A percentile compares a stretch with the other conserved stretches of the same genome.
phyloP scores from a whole-genome alignment of 129 eudicot species.

The Flaveria linearis region DNA sequence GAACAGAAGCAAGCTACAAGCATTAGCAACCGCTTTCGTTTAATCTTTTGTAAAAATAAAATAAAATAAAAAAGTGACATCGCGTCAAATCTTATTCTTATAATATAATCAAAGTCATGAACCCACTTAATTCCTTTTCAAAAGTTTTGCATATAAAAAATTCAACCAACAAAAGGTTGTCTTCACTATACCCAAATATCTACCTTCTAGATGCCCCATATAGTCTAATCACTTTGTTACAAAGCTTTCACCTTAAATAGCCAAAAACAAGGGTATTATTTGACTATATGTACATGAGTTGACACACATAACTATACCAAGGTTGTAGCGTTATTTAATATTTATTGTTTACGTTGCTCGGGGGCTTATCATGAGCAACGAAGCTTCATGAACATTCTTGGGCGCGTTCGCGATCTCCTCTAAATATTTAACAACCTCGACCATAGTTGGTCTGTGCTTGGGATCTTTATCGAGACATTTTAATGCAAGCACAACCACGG shows the following conservation, averaged over 20 bases:
- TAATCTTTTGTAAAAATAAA: no score
- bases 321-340: neutral
- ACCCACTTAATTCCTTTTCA: neutral
- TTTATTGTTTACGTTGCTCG: no score
- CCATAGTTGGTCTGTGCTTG: constrained; percentile 62
- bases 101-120: neutral
- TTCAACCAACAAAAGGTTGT: constrained; percentile 7
- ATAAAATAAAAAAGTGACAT: no score
- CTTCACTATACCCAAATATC: neutral
- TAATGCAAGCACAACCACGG: constrained; percentile 54
- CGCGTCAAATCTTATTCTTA: neutral
- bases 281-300: neutral
- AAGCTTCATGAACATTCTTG: constrained; percentile 14
- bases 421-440: constrained; percentile 49
- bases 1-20: no score
- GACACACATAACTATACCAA: constrained; percentile 3
- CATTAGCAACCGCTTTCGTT: no score
- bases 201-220: neutral
- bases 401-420: constrained; percentile 45
- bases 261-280: neutral
- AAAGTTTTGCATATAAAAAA: neutral
- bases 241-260: neutral
- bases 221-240: neutral
- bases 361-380: neutral
- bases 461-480: constrained; percentile 60